These are phyloP conservation scores for Rosellinia necatrix DNA, from an alignment of 2,329 filamentous ascomycete species.

Conservation along the genomic window DNA sequence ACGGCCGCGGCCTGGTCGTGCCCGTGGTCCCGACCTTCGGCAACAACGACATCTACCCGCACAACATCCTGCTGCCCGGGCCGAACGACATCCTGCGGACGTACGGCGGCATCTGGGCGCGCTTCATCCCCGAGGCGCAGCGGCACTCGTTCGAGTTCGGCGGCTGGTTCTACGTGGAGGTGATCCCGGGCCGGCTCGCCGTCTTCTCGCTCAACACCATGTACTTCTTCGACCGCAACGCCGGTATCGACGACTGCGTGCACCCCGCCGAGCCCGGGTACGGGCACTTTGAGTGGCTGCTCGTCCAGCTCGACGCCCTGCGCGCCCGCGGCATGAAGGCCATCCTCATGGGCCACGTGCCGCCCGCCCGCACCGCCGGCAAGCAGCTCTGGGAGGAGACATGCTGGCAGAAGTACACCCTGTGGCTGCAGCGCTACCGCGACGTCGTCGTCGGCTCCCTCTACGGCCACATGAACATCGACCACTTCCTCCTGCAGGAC, in stretches of 20 bases:
- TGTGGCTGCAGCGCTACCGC: slow-evolving; percentile 89
- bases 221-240: slow-evolving; percentile 94
- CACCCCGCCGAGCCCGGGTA: slow-evolving; percentile 82
- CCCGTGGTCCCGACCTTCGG: slow-evolving; percentile 90
- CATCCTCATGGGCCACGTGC: slow-evolving; percentile 92
- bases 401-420: slow-evolving; percentile 96
- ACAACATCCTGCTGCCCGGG: slow-evolving; percentile 87
- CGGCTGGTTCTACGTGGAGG: slow-evolving; percentile 94
- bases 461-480: slow-evolving; percentile 98
- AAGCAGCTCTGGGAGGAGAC: slow-evolving; percentile 95
- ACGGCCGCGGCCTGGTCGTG: slow-evolving; percentile 68
- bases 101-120: slow-evolving; percentile 79
- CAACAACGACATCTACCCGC: slow-evolving; percentile 96
- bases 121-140: slow-evolving; percentile 91
- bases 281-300: slow-evolving; percentile 94
- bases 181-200: slow-evolving; percentile 81
- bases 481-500: slow-evolving; percentile 94
- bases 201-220: slow-evolving; percentile 96
- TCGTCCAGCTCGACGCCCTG: slow-evolving; percentile 82
- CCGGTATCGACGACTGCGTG: slow-evolving; percentile 88
- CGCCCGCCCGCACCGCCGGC: slow-evolving; percentile 81
- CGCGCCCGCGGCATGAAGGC: slow-evolving; percentile 88
- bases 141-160: slow-evolving; percentile 88
- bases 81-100: slow-evolving; percentile 84
- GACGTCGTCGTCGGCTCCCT: slow-evolving; percentile 81